Conservation (phyloP, 2,329 filamentous ascomycete genomes). For the Neodidymelliopsis sp. region DNA sequence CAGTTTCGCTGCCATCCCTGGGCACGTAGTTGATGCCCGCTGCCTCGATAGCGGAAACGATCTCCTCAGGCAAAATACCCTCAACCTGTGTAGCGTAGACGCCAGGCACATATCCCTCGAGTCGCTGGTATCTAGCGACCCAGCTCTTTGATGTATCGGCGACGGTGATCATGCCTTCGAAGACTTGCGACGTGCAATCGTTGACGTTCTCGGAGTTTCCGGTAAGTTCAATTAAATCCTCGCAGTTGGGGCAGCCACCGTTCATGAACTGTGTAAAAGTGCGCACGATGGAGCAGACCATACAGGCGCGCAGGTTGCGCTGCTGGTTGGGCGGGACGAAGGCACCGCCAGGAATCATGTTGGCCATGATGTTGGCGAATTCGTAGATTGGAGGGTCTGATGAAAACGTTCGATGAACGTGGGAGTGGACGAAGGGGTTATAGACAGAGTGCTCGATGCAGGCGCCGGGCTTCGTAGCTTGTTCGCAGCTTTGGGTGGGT, state of each 20-base stretch:
- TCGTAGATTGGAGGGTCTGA: constrained; percentile 3
- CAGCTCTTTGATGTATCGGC: constrained; percentile 84
- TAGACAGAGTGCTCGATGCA: neutral
- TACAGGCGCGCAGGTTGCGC: constrained; percentile 92
- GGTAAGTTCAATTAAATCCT: constrained; percentile 84
- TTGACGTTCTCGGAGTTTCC: constrained; percentile 81
- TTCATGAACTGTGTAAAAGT: constrained; percentile 81
- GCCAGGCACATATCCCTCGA: constrained; percentile 86
- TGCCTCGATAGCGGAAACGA: constrained; percentile 63
- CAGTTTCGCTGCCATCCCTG: constrained; percentile 48
- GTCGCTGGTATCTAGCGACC: constrained; percentile 95
- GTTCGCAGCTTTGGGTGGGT: neutral
- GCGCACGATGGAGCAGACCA: constrained; percentile 97
- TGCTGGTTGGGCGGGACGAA: constrained; percentile 78
- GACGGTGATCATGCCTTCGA: constrained; percentile 88
- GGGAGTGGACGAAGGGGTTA: neutral
- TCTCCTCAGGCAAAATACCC: constrained; percentile 71
- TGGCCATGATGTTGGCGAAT: constrained; percentile 9
- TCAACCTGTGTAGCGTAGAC: constrained; percentile 96
- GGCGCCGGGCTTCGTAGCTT: neutral
- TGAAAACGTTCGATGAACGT: neutral
- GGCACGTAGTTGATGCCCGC: constrained; percentile 69
- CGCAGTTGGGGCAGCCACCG: constrained; percentile 95
- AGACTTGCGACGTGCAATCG: constrained; percentile 95
- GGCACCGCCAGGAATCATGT: constrained; percentile 57